phyloP scores from a whole-genome alignment of 768 basidiomycete genomes.

The Tricholoma bakamatsutake region DNA sequence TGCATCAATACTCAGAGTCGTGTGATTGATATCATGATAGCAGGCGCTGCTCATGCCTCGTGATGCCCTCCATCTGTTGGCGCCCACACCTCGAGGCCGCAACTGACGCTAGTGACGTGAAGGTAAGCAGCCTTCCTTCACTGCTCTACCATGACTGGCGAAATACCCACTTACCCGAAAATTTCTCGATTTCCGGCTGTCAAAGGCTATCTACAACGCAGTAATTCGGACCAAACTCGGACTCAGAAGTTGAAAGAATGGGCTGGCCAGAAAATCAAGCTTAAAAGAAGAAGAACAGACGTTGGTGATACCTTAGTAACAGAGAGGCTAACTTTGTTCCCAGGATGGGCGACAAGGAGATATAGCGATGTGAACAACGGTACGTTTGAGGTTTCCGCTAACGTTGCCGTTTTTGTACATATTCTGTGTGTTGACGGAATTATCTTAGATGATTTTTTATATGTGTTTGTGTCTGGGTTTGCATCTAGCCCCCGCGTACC shows the following conservation, averaged over 20 bases:
- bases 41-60: no score
- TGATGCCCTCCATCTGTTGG: no score
- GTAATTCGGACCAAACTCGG: constrained; percentile 16
- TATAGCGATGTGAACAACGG: constrained; percentile 26
- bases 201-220: constrained; percentile 42
- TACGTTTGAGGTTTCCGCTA: constrained; percentile 6
- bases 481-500: constrained; percentile 55
- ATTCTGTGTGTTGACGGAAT: background rate
- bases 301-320: constrained; percentile 6
- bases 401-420: background rate
- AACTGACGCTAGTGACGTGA: no score
- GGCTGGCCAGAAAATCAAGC: constrained; percentile 50
- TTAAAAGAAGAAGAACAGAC: constrained; percentile 13
- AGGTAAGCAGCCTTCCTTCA: no score
- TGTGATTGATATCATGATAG: no score
- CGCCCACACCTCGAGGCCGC: no score
- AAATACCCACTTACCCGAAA: constrained; percentile 26
- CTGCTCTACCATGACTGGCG: constrained; percentile 25
- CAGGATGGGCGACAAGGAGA: constrained; percentile 71
- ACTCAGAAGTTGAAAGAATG: constrained; percentile 52
- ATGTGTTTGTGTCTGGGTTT: constrained; percentile 73
- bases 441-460: constrained; percentile 54
- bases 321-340: constrained; percentile 63
- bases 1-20: no score
- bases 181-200: constrained; percentile 30